Percentiles rank a stretch among this genome's conserved stretches.
phyloP scores from a whole-genome alignment of 768 basidiomycete genomes.

The Naganishia kalamii region DNA sequence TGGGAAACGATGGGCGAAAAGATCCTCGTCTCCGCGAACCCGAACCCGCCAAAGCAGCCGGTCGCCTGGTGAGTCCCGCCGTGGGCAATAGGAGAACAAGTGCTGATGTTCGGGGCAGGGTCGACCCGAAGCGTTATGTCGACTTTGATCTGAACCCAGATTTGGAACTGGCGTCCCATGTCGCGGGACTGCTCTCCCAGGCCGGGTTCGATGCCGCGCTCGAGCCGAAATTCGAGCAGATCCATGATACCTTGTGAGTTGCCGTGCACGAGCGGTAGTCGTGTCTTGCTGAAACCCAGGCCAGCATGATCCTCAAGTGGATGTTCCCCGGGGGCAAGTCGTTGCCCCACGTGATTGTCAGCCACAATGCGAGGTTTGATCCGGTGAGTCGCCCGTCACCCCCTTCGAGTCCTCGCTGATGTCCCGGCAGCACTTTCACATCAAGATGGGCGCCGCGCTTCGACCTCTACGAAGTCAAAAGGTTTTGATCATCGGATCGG shows the following conservation, averaged over 20 bases:
- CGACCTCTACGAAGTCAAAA: constrained; percentile 25
- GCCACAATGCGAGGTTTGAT: constrained; percentile 28
- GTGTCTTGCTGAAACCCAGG: too few relatives aligned
- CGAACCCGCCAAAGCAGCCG: constrained; percentile 27
- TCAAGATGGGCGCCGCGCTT: constrained; percentile 28
- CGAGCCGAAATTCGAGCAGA: constrained; percentile 26
- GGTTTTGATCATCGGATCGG: constrained; percentile 26
- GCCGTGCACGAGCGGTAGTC: too few relatives aligned
- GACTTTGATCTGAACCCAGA: constrained; percentile 27
- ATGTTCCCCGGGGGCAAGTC: constrained; percentile 29
- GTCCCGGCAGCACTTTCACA: constrained; percentile 16
- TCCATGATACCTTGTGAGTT: constrained; percentile 16
- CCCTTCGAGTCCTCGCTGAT: background rate
- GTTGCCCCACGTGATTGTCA: constrained; percentile 22
- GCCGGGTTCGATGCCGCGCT: constrained; percentile 25
- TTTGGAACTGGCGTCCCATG: constrained; percentile 16
- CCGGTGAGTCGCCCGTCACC: constrained; percentile 13
- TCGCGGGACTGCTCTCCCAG: background rate
- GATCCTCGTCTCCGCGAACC: constrained; percentile 23
- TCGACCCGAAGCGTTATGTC: constrained; percentile 24
- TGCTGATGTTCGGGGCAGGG: constrained; percentile 9
- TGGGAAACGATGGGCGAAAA: constrained; percentile 26
- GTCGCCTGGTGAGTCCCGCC: constrained; percentile 24
- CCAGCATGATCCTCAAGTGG: constrained; percentile 29
- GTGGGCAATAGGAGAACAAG: background rate